Base-by-base conservation (phyloP, 148 eudicot genomes). In the Diospyros lotus region DNA sequence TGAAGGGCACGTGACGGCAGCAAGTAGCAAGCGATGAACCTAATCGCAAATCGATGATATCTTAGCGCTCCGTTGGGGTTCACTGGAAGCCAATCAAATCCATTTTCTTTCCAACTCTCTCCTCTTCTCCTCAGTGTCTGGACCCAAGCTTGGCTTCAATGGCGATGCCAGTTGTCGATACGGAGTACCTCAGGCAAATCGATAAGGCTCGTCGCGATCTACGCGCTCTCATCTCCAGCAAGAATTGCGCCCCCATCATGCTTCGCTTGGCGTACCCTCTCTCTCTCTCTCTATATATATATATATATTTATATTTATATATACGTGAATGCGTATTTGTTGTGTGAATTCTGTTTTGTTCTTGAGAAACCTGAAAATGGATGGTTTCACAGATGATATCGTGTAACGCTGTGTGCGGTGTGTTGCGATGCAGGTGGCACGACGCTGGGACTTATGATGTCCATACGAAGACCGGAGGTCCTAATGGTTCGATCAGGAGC, bases 391-490 rank as follows among this genome's bases (percentile, higher is more conserved):
- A 1, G 15, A n/a, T 2, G 17, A 43, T 72, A 14, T 6, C n/a
- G 2, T 2, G n/a, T 14, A 42, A 15, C 5, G 1, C 9, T 41
- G 41, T 6, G 28, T 53, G 11, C n/a, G 14, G 9, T 41, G 2
- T 72, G 50, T 58, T 63, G 53, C 69, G 45, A 64, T 73, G 58
- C 74, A 95, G 99, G 81, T 95, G 97, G 97, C 99, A 95, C 77
- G 99, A 95, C 78, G 99, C 99, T 13, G 99, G 99, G 72, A 95
- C 99, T 1, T 95, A 95, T 67, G 91, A 88, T 77, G 94, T 82
- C 54, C 87, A 87, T 73, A 83, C 98, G 67, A 95, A 93, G 82
- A 95, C 97, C 0, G 99, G 98, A 41, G 99, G 99, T 14, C 89
- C 99, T 2, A 95, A 95, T 63, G 99, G 93, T 39, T 92, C 99